Conservation (phyloP, 2,329 filamentous ascomycete genomes). For the Aureobasidium mangrovei region DNA sequence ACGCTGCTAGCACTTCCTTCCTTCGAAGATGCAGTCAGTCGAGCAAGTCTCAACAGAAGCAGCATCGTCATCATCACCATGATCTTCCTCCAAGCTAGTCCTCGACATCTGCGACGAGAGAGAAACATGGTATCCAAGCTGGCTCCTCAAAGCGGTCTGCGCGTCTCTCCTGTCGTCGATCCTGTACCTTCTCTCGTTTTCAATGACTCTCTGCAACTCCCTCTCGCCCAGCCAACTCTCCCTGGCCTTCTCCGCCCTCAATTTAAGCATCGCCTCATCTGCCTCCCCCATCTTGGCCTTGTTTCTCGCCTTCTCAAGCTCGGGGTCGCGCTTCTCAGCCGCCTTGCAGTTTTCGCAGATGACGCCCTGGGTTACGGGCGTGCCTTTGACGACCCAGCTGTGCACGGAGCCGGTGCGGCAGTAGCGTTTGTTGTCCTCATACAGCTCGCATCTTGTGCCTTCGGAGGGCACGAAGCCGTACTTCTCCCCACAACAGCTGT, state of each 20-base stretch:
- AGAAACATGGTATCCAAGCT: background rate
- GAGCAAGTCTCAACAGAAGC: no score
- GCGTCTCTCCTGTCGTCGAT: background rate
- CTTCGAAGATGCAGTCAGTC: no score
- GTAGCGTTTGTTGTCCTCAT: background rate
- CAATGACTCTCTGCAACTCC: background rate
- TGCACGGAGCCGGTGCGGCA: conserved; percentile 1
- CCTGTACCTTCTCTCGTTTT: background rate
- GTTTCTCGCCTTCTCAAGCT: background rate
- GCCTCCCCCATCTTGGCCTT: background rate
- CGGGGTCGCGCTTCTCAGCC: background rate
- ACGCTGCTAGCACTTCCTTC: no score
- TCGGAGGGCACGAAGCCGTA: background rate
- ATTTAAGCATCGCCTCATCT: background rate
- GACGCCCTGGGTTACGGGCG: background rate
- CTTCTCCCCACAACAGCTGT: background rate
- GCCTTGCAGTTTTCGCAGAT: background rate
- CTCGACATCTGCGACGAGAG: no score
- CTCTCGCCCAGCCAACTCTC: background rate
- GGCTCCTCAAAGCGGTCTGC: background rate
- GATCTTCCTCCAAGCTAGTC: no score
- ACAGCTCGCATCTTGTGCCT: background rate
- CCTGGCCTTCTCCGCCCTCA: background rate
- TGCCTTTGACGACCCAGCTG: background rate
- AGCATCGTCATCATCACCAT: no score